These are phyloP conservation scores for Cladorrhinum samala DNA, from an alignment of 495 filamentous ascomycete genomes.

Conservation along the genomic window DNA sequence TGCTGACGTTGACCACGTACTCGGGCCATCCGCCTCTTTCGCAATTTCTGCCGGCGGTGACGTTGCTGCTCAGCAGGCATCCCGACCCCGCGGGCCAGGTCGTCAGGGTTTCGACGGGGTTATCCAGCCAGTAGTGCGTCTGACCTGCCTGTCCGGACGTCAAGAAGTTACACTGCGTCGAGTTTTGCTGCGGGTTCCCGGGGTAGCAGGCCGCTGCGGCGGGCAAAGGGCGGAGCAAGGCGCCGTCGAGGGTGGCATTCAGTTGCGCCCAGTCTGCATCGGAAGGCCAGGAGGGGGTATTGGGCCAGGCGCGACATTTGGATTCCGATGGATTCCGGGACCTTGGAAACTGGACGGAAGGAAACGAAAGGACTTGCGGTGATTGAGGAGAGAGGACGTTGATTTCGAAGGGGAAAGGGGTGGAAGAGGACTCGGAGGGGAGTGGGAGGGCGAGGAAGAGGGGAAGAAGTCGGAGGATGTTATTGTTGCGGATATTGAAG, in stretches of 20 bases:
- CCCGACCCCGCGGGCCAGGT: conserved; percentile 36
- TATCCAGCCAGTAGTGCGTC: conserved; percentile 30
- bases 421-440: neutral
- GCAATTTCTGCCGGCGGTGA: conserved; percentile 33
- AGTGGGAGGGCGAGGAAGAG: neutral
- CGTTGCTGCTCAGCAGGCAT: conserved; percentile 19
- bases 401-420: neutral
- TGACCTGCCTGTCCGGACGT: conserved; percentile 14
- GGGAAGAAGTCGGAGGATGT: neutral
- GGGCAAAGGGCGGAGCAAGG: conserved; percentile 31
- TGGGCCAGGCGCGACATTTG: conserved; percentile 11
- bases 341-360: neutral
- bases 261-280: conserved; percentile 38
- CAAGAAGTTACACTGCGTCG: conserved; percentile 31
- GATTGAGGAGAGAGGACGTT: neutral
- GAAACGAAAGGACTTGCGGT: neutral
- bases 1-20: conserved; percentile 55
- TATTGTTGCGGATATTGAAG: no score
- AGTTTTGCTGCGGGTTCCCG: conserved; percentile 39
- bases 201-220: conserved; percentile 49
- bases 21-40: conserved; percentile 50
- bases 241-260: conserved; percentile 39
- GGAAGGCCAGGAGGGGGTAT: conserved; percentile 36
- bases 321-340: neutral
- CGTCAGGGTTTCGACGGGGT: conserved; percentile 29